A percentile compares a stretch with the other conserved stretches of the same genome.
phyloP scores from a whole-genome alignment of 2,329 filamentous ascomycete species.

The Dothidotthia symphoricarpi region DNA sequence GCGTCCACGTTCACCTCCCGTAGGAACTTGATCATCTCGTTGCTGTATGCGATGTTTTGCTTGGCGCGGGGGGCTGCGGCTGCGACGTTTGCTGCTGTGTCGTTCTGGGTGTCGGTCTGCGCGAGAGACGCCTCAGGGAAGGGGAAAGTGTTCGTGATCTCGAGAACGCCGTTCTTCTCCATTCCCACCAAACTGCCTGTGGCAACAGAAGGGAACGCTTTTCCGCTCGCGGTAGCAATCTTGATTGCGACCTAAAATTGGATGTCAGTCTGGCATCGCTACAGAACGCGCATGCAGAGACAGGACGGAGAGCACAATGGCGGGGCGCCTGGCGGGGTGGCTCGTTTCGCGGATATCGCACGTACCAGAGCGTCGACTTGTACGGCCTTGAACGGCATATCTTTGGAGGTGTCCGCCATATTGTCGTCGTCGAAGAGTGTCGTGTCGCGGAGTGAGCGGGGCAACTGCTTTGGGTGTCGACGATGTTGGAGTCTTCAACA shows the following conservation, averaged over 20 bases:
- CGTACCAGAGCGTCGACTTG: slow-evolving; percentile 92
- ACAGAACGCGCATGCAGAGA: background rate
- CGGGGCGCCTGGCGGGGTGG: slow-evolving; percentile 32
- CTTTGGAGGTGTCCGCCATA: slow-evolving; percentile 41
- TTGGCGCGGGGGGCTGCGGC: slow-evolving; percentile 90
- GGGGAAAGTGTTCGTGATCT: slow-evolving; percentile 93
- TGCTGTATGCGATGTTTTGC: slow-evolving; percentile 82
- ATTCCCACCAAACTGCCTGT: slow-evolving; percentile 92
- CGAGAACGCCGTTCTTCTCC: slow-evolving; percentile 76
- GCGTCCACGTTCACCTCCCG: slow-evolving; percentile 98
- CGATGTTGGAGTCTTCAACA: slow-evolving; percentile 10
- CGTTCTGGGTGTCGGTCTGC: slow-evolving; percentile 47
- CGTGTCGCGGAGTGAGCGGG: slow-evolving; percentile 14
- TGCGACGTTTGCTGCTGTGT: slow-evolving; percentile 58
- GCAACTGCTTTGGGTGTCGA: slow-evolving; percentile 20
- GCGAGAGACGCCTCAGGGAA: slow-evolving; percentile 81
- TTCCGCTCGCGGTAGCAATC: slow-evolving; percentile 92
- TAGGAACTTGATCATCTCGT: slow-evolving; percentile 94
- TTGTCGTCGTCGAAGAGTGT: slow-evolving; percentile 16
- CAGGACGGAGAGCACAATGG: slow-evolving; percentile 19
- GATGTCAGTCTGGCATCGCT: slow-evolving; percentile 18
- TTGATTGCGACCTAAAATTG: slow-evolving; percentile 83
- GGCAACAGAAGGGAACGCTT: slow-evolving; percentile 81
- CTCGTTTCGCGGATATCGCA: slow-evolving; percentile 36
- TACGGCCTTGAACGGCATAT: slow-evolving; percentile 71